Conservation (phyloP, 371 early-diverging fungal genomes). For the Conidiobolus incongruus region DNA sequence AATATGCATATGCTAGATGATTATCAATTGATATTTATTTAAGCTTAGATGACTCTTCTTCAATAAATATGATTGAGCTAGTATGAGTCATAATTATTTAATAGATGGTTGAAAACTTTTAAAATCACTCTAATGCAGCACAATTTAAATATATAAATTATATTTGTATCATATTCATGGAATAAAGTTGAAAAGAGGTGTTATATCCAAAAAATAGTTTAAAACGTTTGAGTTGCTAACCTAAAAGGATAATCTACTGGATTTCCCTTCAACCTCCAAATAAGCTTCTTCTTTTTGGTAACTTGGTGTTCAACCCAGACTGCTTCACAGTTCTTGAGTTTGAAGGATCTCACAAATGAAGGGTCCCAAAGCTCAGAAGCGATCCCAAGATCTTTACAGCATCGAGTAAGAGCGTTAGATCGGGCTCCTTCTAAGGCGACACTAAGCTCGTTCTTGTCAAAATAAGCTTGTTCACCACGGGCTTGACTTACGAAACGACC, state of each 20-base stretch:
- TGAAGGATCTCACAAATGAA: constrained; percentile 60
- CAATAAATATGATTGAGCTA: too few species aligned
- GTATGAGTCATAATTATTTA: too few species aligned
- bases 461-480: constrained; percentile 88
- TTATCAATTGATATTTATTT: too few species aligned
- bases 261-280: constrained; percentile 64
- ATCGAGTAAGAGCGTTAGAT: constrained; percentile 85
- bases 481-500: constrained; percentile 82
- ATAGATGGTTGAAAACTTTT: too few species aligned
- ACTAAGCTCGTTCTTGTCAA: constrained; percentile 42
- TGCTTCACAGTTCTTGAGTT: constrained; percentile 50
- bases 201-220: too few species aligned
- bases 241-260: constrained; percentile 7
- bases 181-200: too few species aligned
- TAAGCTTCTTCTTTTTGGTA: constrained; percentile 41
- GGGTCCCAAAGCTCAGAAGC: constrained; percentile 94
- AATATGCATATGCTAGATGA: too few species aligned
- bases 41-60: too few species aligned
- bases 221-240: neutral
- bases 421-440: constrained; percentile 86
- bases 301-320: constrained; percentile 49
- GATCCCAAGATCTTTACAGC: constrained; percentile 91
- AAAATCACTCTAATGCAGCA: too few species aligned
- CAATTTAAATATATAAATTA: too few species aligned
- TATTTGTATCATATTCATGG: too few species aligned